Evolutionary conservation across 352 stramenopile genomes (phyloP), one percentile per base, ranked within the genome.

Genomic region (Globisporangium yorkense): DNA sequence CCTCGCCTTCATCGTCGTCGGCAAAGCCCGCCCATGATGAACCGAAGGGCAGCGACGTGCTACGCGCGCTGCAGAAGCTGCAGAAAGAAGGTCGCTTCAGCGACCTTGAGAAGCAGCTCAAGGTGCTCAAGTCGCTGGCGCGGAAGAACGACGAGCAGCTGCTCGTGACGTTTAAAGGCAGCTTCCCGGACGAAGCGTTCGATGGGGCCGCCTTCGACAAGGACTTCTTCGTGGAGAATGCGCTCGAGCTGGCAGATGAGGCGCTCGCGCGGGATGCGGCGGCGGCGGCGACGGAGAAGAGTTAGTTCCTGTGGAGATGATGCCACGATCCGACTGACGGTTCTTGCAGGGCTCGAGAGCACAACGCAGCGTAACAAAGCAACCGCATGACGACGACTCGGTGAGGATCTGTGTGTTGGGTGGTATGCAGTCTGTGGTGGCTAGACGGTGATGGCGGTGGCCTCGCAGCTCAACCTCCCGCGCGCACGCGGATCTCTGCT

Each of bases 171-270:
- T 95, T 79, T 71, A 82, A 80, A 44, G 85, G 77, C 44, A 93
- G 83, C 65, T 92, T 90, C 44, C 72, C 80, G 35, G 65, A 73
- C 57, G 79, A 74, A 5, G 62, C 70, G 39, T 57, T 81, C 50
- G 65, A 83, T 51, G 72, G 84, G 47, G 63, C 68, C 20, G 69
- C 65, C 15, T 92, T 95, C 59, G 83, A 95, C 65, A 86, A 79
- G 53, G 68, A 71, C 1, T 92, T 92, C 66, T 95, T 95, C 54
- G 73, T 92, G 37, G 81, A 95, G 51, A 92, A 89, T 58, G 84
- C 83, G 43, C 49, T 81, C 48, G 85, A 95, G 62, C 66, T 95
- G 33, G 85, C 80, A 13, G 75, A 93, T 21, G 85, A 95, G 61
- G 70, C 68, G 41, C 64, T 71, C 20, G 54, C 50, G 53, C 51